phyloP scores from a whole-genome alignment of 768 basidiomycete genomes.

The Panaeolus papilionaceus region DNA sequence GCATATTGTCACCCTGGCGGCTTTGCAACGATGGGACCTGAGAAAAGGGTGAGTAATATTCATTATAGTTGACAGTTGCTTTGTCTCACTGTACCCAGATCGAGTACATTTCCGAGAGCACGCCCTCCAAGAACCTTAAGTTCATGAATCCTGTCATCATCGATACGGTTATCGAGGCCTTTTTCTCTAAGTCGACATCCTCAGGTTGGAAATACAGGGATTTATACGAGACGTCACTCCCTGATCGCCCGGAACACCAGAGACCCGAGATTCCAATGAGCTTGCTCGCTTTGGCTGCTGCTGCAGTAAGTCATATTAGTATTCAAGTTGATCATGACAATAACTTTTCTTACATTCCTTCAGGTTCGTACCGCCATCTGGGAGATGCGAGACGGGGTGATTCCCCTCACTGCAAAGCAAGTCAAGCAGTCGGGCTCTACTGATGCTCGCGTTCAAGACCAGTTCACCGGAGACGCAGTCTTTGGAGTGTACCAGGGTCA shows the following conservation, averaged over 20 bases:
- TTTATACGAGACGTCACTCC: neutral
- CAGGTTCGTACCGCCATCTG: neutral
- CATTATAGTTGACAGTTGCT: too few species aligned
- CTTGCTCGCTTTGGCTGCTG: neutral
- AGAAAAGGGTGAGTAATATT: neutral
- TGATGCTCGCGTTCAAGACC: neutral
- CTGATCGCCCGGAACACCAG: neutral
- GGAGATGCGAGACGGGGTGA: neutral
- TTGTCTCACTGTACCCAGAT: neutral
- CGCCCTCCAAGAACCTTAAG: neutral
- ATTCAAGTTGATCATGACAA: neutral
- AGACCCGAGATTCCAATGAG: neutral
- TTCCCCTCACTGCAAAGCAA: neutral
- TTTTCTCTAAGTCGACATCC: neutral
- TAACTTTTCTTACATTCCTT: neutral
- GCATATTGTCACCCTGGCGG: conserved; percentile 1
- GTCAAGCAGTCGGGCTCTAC: neutral
- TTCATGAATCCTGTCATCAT: conserved; percentile 4
- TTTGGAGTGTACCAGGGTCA: neutral
- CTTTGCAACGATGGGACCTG: neutral
- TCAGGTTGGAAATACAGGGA: neutral
- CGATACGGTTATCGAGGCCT: neutral
- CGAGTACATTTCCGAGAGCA: conserved; percentile 6
- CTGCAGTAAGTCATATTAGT: neutral
- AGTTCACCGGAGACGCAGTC: neutral